Base-by-base conservation (phyloP, 2,329 filamentous ascomycete species). In the Aspergillus ochraceus region DNA sequence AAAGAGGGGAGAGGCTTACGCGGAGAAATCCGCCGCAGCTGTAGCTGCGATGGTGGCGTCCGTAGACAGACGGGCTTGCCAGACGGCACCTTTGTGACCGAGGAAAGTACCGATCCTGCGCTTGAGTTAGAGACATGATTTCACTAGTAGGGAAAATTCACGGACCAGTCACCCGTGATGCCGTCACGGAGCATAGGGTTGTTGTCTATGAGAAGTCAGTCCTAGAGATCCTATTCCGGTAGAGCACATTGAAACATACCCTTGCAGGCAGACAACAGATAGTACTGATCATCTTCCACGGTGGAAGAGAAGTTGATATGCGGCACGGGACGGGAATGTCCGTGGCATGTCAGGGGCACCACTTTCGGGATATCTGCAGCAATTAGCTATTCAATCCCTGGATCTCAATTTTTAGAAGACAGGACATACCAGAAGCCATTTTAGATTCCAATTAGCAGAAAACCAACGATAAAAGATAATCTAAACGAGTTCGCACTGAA, bases 131-230 rank as follows among this genome's bases (percentile, higher is more conserved):
- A 46, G 46, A 20, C 49, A 52, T 47, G 12, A 26, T 20, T 20
- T 47, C 20, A 11, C 56, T 32, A 22, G 14, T 30, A 45, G 26
- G 30, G 50, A 24, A 45, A 52, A 12, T 32, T 20, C 12, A 66
- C 82, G 61, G 81, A 90, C 90, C 93, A 97, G 77, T 97, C 93
- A 60, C 95, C 95, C 52, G 94, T 99, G 62, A 96, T 86, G 64
- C 95, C 95, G 79, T 98, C 92, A 66, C 95, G 91, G 68, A 99
- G 89, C 93, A 98, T 98, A 54, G 95, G 95, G 75, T 98, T 98
- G 72, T 94, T 94, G 82, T 99, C 95, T 93, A 57, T 60, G 60
- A 50, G 19, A 50, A 17, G 49, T 52, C 66, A 58, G 22, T 32
- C n/a, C 17, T 20, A 26, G 19, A n/a, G 42, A 6, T 29, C 6